Evolutionary conservation across 306 rosid species (phyloP), one percentile per base, ranked within the genome.

Genomic region (Quercus dentata): DNA sequence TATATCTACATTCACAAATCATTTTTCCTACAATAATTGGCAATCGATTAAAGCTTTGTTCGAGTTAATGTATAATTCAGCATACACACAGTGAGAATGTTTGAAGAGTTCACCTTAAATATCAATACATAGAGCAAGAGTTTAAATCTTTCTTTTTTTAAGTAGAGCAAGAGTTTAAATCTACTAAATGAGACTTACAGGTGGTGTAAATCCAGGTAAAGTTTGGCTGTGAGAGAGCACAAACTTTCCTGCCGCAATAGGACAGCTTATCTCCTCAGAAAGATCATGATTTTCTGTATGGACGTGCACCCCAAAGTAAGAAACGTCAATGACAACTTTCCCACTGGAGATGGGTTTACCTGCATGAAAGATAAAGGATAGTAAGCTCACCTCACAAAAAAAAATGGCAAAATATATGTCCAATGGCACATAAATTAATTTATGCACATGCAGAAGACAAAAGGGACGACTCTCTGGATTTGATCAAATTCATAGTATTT

Each of bases 131-230:
- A 38, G 4, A 46, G 28, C 27, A 74, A 73, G 77, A 57, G 56
- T 74, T 58, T 49, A 58, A 5, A 76, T 74, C 21, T 51, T 6
- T 7, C 10, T 38, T 38, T 7, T 35, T 35, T 35, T 38, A 38
- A 38, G 44, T 19, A 38, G 7, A 46, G 28, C 41, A 74, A 73
- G 73, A 57, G 56, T 74, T 55, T 49, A 59, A 10, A 76, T 74
- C 21, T 51, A 74, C 70, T 56, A 65, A 38, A 25, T 57, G 87
- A 83, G 81, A 89, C 97, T 89, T 65, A 94, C 97, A 76, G 92
- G 97, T 49, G 97, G 99, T 51, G 97, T 89, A 74, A 85, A 59
- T 55, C 80, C 14, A 75, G 97, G 97, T 89, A 92, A 79, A 41
- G 84, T 80, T 84, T 92, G 97, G 25, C 88, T 77, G 87, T 94